Evolutionary conservation across 2,329 filamentous ascomycete species (phyloP).

Genomic region (Cordyceps cateniannulata): DNA sequence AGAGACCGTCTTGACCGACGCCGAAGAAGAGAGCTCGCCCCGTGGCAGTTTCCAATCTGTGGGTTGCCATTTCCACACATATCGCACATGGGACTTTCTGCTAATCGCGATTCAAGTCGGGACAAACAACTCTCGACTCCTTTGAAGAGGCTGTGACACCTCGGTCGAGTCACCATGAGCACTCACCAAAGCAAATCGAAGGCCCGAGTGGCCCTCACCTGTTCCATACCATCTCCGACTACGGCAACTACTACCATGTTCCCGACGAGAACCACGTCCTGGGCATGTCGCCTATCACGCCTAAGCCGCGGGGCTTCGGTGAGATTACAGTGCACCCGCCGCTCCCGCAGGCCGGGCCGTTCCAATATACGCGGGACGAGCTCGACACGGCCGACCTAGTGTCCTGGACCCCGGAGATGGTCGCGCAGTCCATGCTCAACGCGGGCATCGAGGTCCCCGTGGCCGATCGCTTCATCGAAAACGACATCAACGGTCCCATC

Average conservation of each 20-base stretch:
- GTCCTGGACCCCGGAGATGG: slow-evolving; percentile 67
- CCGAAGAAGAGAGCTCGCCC: slow-evolving; percentile 61
- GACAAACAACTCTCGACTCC: slow-evolving; percentile 69
- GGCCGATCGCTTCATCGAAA: slow-evolving; percentile 78
- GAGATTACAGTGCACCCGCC: slow-evolving; percentile 22
- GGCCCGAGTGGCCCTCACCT: slow-evolving; percentile 83
- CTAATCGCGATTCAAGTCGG: slow-evolving; percentile 17
- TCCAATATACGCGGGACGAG: slow-evolving; percentile 49
- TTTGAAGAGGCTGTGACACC: slow-evolving; percentile 81
- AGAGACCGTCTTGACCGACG: slow-evolving; percentile 50
- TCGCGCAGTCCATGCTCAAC: slow-evolving; percentile 81
- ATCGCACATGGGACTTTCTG: background rate
- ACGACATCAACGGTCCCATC: slow-evolving; percentile 87
- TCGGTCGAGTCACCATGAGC: slow-evolving; percentile 55
- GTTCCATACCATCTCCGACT: slow-evolving; percentile 52
- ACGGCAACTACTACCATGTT: slow-evolving; percentile 15
- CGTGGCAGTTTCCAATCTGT: slow-evolving; percentile 67
- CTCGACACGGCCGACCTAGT: slow-evolving; percentile 55
- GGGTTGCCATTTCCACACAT: slow-evolving; percentile 29
- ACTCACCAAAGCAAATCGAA: slow-evolving; percentile 60
- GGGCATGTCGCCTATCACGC: slow-evolving; percentile 67
- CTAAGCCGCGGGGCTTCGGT: slow-evolving; percentile 42
- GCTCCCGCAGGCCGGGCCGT: slow-evolving; percentile 38
- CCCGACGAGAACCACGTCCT: slow-evolving; percentile 48
- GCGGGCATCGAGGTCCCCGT: slow-evolving; percentile 70